These are phyloP conservation scores for Marchantia paleacea DNA, from an alignment of 225 moss, liverwort and hornwort genomes.

Conservation along the genomic window DNA sequence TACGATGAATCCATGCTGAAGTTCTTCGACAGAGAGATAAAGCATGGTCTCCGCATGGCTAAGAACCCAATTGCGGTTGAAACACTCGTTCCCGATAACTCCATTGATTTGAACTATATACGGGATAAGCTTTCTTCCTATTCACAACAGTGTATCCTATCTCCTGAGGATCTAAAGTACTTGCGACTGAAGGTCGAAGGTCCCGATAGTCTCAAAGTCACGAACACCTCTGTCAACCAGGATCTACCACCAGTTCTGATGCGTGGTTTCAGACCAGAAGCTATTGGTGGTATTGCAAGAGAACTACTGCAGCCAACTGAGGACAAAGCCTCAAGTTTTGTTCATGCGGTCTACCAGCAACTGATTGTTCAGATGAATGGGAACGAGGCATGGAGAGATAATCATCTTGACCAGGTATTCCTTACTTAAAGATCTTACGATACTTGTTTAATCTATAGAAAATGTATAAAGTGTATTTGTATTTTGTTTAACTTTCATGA, in stretches of 20 bases:
- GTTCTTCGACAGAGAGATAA: conserved; percentile 20
- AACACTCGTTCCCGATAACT: neutral
- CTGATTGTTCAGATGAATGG: conserved; percentile 1
- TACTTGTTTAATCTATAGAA: too few relatives aligned
- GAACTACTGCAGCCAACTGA: conserved; percentile 16
- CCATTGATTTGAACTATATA: conserved; percentile 3
- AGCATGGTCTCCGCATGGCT: neutral
- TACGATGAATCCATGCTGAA: conserved; percentile 20
- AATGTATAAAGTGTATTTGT: too few relatives aligned
- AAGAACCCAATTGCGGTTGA: neutral
- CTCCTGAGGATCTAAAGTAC: conserved; percentile 8
- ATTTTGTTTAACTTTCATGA: too few relatives aligned
- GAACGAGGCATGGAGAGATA: conserved; percentile 3
- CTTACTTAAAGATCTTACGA: too few relatives aligned
- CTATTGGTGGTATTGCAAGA: conserved; percentile 8
- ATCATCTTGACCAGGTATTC: conserved; percentile 12
- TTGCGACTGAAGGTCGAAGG: neutral
- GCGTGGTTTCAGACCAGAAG: conserved; percentile 28
- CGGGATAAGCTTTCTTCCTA: neutral
- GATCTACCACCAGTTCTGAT: conserved; percentile 20
- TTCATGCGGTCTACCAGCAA: neutral
- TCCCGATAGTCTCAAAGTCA: neutral
- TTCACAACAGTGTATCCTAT: conserved; percentile 15
- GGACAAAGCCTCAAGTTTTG: conserved; percentile 5
- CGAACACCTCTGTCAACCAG: neutral